These are phyloP conservation scores for Fusarium heterosporum DNA, from an alignment of 2,329 filamentous ascomycete genomes.

Conservation along the genomic window DNA sequence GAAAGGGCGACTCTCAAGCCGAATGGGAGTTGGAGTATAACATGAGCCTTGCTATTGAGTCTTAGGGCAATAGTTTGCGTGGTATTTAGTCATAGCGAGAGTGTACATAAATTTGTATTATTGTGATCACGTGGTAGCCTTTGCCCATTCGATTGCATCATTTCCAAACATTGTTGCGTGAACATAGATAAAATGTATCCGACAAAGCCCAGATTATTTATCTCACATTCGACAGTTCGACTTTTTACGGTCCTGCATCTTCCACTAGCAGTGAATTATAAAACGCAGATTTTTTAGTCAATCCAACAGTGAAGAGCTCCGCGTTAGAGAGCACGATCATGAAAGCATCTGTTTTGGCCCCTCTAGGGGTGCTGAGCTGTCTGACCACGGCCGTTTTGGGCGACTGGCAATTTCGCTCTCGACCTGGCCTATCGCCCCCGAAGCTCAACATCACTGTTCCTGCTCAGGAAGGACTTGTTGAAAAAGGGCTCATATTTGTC, in stretches of 20 bases:
- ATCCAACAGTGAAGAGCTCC: background rate
- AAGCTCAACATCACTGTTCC: background rate
- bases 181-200: background rate
- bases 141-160: background rate
- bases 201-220: background rate
- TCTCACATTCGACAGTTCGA: background rate
- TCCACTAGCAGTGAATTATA: background rate
- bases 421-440: no score
- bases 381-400: no score
- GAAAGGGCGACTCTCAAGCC: conserved; percentile 38
- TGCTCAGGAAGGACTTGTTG: background rate
- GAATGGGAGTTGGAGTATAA: conserved; percentile 39
- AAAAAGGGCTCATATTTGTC: background rate
- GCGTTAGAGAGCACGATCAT: background rate
- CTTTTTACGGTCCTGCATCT: background rate
- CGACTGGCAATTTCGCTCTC: no score
- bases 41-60: conserved; percentile 20
- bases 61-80: background rate
- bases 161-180: background rate
- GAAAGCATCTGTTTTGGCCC: background rate
- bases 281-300: background rate
- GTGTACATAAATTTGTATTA: background rate
- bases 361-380: no score
- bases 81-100: conserved; percentile 3
- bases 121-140: background rate